Percentiles rank a stretch among this genome's conserved stretches.
phyloP scores from a whole-genome alignment of 176 grass and related monocot genomes.

The Panicum miliaceum region DNA sequence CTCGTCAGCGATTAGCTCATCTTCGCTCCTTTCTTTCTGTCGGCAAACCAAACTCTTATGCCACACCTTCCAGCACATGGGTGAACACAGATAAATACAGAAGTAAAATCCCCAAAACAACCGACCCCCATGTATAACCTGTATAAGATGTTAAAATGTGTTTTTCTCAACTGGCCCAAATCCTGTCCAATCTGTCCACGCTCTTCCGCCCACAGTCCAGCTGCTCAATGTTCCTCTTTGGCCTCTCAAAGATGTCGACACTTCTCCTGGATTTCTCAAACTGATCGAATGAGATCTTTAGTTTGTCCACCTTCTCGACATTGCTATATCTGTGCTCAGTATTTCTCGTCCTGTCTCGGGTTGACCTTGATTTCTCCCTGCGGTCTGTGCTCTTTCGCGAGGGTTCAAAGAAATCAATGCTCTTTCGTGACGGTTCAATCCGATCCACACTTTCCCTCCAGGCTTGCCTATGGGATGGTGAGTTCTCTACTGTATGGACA shows the following conservation, averaged over 20 bases:
- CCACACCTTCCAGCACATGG: constrained; percentile 44
- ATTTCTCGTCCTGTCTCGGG: constrained; percentile 51
- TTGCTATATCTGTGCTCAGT: constrained; percentile 74
- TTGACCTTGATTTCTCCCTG: constrained; percentile 63
- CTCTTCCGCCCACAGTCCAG: constrained; percentile 75
- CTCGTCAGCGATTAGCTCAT: constrained; percentile 36
- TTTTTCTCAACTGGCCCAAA: constrained; percentile 65
- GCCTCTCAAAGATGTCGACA: constrained; percentile 68
- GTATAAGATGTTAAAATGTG: constrained; percentile 43
- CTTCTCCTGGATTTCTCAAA: constrained; percentile 88
- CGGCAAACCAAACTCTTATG: constrained; percentile 32
- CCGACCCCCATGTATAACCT: constrained; percentile 47
- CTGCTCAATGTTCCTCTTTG: constrained; percentile 69
- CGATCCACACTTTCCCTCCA: constrained; percentile 62
- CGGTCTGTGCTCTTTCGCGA: constrained; percentile 65
- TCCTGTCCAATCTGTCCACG: constrained; percentile 82
- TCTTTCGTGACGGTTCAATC: constrained; percentile 74
- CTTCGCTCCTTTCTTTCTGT: constrained; percentile 21
- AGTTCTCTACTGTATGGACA: constrained; percentile 68
- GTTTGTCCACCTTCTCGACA: constrained; percentile 70
- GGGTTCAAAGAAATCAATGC: constrained; percentile 60
- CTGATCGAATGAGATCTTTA: constrained; percentile 72
- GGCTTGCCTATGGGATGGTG: constrained; percentile 57
- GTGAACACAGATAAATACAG: constrained; percentile 49
- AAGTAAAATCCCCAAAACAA: constrained; percentile 51